These are phyloP conservation scores for Berkeleyomyces basicola DNA, from an alignment of 2,329 filamentous ascomycete genomes.

Conservation along the genomic window DNA sequence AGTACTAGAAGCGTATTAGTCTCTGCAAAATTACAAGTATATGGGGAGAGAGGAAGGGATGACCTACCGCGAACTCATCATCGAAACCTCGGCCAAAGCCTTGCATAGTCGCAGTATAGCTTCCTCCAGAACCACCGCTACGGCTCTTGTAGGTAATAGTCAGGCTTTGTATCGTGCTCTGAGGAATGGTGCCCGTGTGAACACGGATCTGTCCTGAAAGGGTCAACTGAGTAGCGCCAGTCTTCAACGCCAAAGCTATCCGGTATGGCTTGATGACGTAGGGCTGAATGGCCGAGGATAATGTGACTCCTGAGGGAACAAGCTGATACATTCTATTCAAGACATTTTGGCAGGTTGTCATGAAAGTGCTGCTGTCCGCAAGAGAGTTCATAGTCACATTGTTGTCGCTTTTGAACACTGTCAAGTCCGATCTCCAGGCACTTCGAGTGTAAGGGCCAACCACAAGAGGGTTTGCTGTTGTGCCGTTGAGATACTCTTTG, in stretches of 20 bases:
- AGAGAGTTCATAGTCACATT: constrained; percentile 38
- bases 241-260: constrained; percentile 36
- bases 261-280: constrained; percentile 44
- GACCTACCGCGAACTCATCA: constrained; percentile 32
- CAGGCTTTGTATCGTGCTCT: constrained; percentile 28
- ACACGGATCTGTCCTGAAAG: constrained; percentile 41
- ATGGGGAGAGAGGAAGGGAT: neutral
- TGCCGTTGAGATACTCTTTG: constrained; percentile 38
- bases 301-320: constrained; percentile 33
- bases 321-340: constrained; percentile 46
- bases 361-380: constrained; percentile 28
- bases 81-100: constrained; percentile 38
- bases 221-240: constrained; percentile 30
- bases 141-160: constrained; percentile 40
- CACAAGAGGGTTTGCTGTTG: constrained; percentile 37
- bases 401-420: constrained; percentile 36
- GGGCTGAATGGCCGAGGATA: constrained; percentile 35
- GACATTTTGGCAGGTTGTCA: constrained; percentile 31
- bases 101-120: constrained; percentile 4
- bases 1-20: constrained; percentile 22
- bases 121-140: constrained; percentile 24
- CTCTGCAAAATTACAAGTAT: no score
- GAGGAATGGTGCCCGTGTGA: constrained; percentile 31
- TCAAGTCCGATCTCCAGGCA: constrained; percentile 36
- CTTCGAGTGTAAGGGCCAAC: constrained; percentile 30